Base-by-base conservation (phyloP, 805 yeast genomes). In the Lachancea dasiensis region DNA sequence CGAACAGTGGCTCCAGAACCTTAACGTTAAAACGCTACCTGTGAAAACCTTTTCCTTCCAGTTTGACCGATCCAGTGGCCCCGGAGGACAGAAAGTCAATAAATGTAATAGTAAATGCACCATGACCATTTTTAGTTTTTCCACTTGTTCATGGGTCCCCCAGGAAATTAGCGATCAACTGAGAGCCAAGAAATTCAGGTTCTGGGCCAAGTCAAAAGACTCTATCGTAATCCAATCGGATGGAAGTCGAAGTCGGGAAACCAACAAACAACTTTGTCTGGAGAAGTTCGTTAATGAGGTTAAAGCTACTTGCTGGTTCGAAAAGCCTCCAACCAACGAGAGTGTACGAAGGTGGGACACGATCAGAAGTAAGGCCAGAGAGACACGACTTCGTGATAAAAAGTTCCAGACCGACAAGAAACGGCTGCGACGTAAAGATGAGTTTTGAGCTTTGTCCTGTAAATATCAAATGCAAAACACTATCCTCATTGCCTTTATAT, bases 21-120 rank as follows among this genome's bases (percentile, higher is more conserved):
- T 84, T 52, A 69, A 75, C 49, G 60, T 65, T 36, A 43, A 51
- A 14, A 38, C 56, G 10, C 51, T 63, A 3, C 60, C 61, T 1
- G 16, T 22, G 15, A 41, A 38, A 9, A 19, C 40, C 34, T 50
- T 57, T 30, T 21, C 32, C 9, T 42, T 47, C 9, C 50, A 57
- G 17, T 61, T 45, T 36, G 61, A 57, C 39, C 58, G 89, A 41
- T 72, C 92, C 0, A 75, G 87, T 23, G 95, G 95, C 0, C 86
- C 95, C 0, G 95, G 95, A 1, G 95, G 95, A 0, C 95, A 85
- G 49, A 81, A 86, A 51, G 94, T 86, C 8, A 85, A 85, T 57
- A 85, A 85, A 49, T 68, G 79, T 7, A 70, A 72, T 44, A 53
- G 67, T 63, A 40, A 84, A 50, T 85, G 87, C 6, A 78, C 85